Base-by-base conservation (phyloP, 2,329 filamentous ascomycete species). In the Aspergillus thermomutatus region DNA sequence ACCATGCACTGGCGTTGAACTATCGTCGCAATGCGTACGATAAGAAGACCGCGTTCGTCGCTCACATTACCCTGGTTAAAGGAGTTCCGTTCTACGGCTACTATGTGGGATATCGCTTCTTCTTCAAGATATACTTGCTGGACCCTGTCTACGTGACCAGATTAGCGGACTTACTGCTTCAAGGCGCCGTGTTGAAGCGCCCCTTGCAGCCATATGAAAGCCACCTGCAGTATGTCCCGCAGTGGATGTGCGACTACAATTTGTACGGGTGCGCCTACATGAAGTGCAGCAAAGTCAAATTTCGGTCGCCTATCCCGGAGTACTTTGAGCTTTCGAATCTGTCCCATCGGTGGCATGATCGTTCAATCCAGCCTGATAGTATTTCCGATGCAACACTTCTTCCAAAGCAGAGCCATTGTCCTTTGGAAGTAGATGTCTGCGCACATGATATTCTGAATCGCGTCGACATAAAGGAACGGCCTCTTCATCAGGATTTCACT, bases 231-330 rank as follows among this genome's bases (percentile, higher is more conserved):
- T 97, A 92, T 71, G 77, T 97, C 8, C 81, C 94, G 9, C 95
- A 99, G 75, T 99, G 95, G 84, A 97, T 99, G 94, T 89, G 88
- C 62, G 95, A 99, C 72, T 99, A 95, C 79, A 99, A 97, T 70
- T 79, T 99, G 63, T 97, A 96, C 72, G 95, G 95, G 6, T 99
- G 94, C 70, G 88, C 86, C 55, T 95, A 93, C 66, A 86, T 97
- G 62, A 84, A 93, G 57, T 88, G 86, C 50, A 79, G 79, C 9
- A 89, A 85, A 60, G 84, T 87, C 1, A 81, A 77, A 27, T 97
- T 96, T 69, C 85, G 94, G 54, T 80, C 80, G 2, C 92, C 92
- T 0, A 79, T 97, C 1, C 92, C 92, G 0, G 77, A 82, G 8
- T 86, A 84, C 65, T 79, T 86, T n/a, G 82, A 87, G 23, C 77